These are phyloP conservation scores for Atractiella rhizophila DNA, from an alignment of 768 basidiomycete species.

Conservation along the genomic window DNA sequence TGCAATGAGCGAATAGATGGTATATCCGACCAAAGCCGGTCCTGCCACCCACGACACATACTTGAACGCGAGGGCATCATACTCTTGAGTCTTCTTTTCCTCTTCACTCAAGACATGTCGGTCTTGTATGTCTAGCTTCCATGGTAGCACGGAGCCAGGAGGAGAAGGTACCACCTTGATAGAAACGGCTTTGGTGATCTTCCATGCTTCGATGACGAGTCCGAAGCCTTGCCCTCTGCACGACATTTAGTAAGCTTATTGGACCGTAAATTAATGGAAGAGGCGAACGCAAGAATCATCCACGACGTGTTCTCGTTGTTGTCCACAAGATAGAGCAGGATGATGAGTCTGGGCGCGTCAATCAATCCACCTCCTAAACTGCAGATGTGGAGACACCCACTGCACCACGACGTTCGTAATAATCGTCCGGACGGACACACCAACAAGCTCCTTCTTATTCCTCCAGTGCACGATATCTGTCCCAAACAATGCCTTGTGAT, in stretches of 20 bases:
- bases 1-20: slow-evolving; percentile 39
- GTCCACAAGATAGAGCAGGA: slow-evolving; percentile 35
- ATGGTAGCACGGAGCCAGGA: slow-evolving; percentile 48
- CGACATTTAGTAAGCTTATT: neutral
- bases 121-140: slow-evolving; percentile 62
- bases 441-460: slow-evolving; percentile 65
- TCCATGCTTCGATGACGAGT: slow-evolving; percentile 55
- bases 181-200: slow-evolving; percentile 54
- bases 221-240: slow-evolving; percentile 8
- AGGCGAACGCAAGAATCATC: slow-evolving; percentile 56
- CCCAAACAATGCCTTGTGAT: no score
- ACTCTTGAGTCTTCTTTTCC: slow-evolving; percentile 95
- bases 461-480: slow-evolving; percentile 59
- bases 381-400: neutral
- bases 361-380: neutral
- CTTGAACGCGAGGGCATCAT: slow-evolving; percentile 73
- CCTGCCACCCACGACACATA: slow-evolving; percentile 76
- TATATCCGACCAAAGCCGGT: slow-evolving; percentile 31
- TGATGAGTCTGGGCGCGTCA: slow-evolving; percentile 27
- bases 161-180: slow-evolving; percentile 40
- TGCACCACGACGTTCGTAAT: slow-evolving; percentile 72
- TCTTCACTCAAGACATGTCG: slow-evolving; percentile 91
- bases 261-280: neutral
- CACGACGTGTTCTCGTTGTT: slow-evolving; percentile 86
- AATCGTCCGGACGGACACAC: slow-evolving; percentile 68